phyloP scores from a whole-genome alignment of 768 basidiomycete genomes.

The Lactifluus subvellereus region DNA sequence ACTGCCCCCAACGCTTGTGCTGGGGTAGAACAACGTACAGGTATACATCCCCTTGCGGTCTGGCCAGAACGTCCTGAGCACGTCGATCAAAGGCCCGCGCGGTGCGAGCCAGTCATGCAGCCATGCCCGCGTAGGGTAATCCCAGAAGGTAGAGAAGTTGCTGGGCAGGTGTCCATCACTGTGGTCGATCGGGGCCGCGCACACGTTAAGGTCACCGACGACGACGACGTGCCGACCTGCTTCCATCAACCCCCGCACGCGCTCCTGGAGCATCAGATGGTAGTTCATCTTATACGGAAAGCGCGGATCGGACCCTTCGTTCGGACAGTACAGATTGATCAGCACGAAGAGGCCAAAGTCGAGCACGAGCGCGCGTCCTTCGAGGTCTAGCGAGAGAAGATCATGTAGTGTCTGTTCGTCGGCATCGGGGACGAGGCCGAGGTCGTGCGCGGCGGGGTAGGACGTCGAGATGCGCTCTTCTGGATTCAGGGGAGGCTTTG shows the following conservation, averaged over 20 bases:
- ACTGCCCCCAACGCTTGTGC: not conserved
- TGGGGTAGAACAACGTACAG: slow-evolving; percentile 50
- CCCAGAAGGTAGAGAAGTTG: slow-evolving; percentile 44
- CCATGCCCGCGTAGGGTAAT: slow-evolving; percentile 69
- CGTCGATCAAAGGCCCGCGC: slow-evolving; percentile 67
- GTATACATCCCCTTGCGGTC: slow-evolving; percentile 91
- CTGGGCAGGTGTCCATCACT: slow-evolving; percentile 75
- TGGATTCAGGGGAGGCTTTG: slow-evolving; percentile 50
- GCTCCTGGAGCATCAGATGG: slow-evolving; percentile 70
- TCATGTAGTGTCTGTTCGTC: slow-evolving; percentile 36
- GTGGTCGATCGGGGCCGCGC: slow-evolving; percentile 81
- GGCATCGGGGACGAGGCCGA: slow-evolving; percentile 41
- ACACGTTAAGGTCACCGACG: slow-evolving; percentile 89
- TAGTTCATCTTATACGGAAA: slow-evolving; percentile 88
- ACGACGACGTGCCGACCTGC: slow-evolving; percentile 82
- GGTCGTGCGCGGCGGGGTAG: slow-evolving; percentile 50
- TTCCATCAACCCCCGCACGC: slow-evolving; percentile 61
- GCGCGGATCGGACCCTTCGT: slow-evolving; percentile 79
- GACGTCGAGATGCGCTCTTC: slow-evolving; percentile 59
- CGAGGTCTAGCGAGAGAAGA: slow-evolving; percentile 58
- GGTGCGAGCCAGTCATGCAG: slow-evolving; percentile 67
- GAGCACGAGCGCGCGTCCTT: slow-evolving; percentile 80
- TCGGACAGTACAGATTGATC: slow-evolving; percentile 95
- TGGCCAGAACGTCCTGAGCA: slow-evolving; percentile 74
- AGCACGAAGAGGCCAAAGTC: slow-evolving; percentile 95